phyloP scores from a whole-genome alignment of 2,329 filamentous ascomycete species.

The Neofusicoccum umdonicola region DNA sequence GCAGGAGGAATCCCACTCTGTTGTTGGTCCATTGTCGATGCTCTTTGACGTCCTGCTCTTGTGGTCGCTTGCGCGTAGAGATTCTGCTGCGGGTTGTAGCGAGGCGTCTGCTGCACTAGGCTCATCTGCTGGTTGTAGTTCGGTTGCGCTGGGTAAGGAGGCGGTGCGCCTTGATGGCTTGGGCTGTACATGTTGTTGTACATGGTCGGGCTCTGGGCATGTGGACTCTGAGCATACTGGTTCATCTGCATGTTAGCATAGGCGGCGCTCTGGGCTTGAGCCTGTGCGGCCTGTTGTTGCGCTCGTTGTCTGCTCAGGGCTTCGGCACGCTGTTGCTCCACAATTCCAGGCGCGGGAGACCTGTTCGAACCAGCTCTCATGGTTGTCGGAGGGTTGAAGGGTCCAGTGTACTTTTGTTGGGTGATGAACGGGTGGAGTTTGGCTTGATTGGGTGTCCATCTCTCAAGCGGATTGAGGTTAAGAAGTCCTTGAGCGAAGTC shows the following conservation, averaged over 20 bases:
- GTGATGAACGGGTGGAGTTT: slow-evolving; percentile 98
- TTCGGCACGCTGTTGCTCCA: slow-evolving; percentile 94
- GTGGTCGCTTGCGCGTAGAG: slow-evolving; percentile 73
- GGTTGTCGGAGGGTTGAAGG: slow-evolving; percentile 96
- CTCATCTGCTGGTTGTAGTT: slow-evolving; percentile 59
- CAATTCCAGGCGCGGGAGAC: slow-evolving; percentile 87
- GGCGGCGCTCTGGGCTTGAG: slow-evolving; percentile 66
- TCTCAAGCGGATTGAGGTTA: slow-evolving; percentile 90
- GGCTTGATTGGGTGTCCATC: slow-evolving; percentile 97
- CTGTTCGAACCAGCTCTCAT: slow-evolving; percentile 83
- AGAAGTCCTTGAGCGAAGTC: slow-evolving; percentile 93
- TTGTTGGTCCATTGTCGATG: slow-evolving; percentile 94
- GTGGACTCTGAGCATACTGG: slow-evolving; percentile 51
- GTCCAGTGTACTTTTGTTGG: slow-evolving; percentile 93
- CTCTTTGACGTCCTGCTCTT: slow-evolving; percentile 77
- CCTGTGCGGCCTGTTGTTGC: slow-evolving; percentile 44
- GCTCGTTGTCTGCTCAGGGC: slow-evolving; percentile 90
- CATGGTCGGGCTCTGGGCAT: slow-evolving; percentile 58
- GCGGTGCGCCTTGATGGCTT: slow-evolving; percentile 67
- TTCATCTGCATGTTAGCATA: slow-evolving; percentile 63
- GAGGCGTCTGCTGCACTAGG: slow-evolving; percentile 37
- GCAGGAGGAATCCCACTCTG: slow-evolving; percentile 88
- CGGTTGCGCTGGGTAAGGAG: slow-evolving; percentile 74
- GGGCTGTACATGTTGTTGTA: slow-evolving; percentile 77
- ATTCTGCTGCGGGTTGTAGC: slow-evolving; percentile 63